Evolutionary conservation across 441 rosid genomes (phyloP), one percentile per base, ranked within the genome.

Genomic region (Jatropha multifida): DNA sequence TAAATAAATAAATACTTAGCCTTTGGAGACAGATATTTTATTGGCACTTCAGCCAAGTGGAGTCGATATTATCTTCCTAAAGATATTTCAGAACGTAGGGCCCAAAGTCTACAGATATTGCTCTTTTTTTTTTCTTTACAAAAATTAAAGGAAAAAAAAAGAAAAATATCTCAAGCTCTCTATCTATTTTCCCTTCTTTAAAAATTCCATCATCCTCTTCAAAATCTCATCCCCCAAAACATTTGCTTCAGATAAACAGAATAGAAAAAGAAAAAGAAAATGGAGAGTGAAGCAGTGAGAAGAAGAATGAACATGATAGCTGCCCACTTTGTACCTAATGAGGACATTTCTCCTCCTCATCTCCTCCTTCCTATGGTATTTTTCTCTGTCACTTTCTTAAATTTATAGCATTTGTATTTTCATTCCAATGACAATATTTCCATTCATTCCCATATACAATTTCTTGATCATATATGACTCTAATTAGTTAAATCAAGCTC

Each of bases 231-330:
- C 52, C 3, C 23, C 68, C 68, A 41, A 9, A 67, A 3, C 32
- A 32, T 32, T 32, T 32, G 32, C 32, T 23, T 51, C 2, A 6
- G 4, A 27, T 1, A 6, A 18, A 3, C 12, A 38, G 1, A 64
- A 15, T 7, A 9, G 14, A 41, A 13, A 20, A 51, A 4, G 51
- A 14, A 51, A 14, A 26, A 7, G 37, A 32, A 41, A 66, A 90
- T 92, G 98, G 94, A 89, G 82, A 75, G 69, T 63, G 91, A 88
- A 64, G 81, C 84, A 5, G 81, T 77, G 78, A 87, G 84, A 54
- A 89, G 96, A 77, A 89, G 98, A 73, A 84, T 92, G 76, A 84
- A 83, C 74, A 84, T 77, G 78, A 79, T 94, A 58, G 87, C 93
- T 37, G 80, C 84, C 65, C 98, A 94, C 83, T 83, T 92, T 76